Percentiles rank a stretch among this genome's conserved stretches.
phyloP scores from a whole-genome alignment of 176 grass and related monocot genomes.

The Oryza glumipatula region DNA sequence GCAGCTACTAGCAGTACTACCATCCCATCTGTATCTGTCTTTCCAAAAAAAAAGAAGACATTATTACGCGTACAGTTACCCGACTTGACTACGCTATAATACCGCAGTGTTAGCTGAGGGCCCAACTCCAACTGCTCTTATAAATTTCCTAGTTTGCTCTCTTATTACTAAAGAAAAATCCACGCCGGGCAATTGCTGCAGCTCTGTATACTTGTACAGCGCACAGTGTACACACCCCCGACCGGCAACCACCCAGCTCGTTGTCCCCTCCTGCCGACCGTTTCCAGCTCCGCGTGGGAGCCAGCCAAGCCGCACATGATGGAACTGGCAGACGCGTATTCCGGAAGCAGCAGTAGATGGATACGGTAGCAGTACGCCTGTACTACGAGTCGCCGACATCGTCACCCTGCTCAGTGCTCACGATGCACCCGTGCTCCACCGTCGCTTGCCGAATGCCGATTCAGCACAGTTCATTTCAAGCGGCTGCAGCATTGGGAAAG shows the following conservation, averaged over 20 bases:
- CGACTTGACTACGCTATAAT: neutral
- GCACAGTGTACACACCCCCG: neutral
- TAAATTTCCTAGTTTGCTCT: neutral
- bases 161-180: neutral
- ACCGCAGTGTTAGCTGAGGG: neutral
- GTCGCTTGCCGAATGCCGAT: neutral
- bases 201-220: neutral
- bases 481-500: neutral
- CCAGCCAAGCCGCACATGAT: constrained; percentile 14
- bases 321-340: constrained; percentile 24
- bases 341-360: neutral
- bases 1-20: neutral
- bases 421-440: neutral
- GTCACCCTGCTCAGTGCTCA: constrained; percentile 26
- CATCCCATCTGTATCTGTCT: too few relatives aligned
- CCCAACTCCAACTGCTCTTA: too few relatives aligned
- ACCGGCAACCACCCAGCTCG: neutral
- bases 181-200: neutral
- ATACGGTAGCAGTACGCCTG: constrained; percentile 30
- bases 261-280: neutral
- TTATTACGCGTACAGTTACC: neutral
- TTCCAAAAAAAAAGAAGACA: neutral
- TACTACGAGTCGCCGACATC: constrained; percentile 20
- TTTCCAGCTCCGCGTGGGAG: constrained; percentile 13
- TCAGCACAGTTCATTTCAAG: neutral